Evolutionary conservation across 176 grass and related monocot genomes (phyloP), one percentile per base, ranked within the genome.

Genomic region (Rhynchospora breviuscula): DNA sequence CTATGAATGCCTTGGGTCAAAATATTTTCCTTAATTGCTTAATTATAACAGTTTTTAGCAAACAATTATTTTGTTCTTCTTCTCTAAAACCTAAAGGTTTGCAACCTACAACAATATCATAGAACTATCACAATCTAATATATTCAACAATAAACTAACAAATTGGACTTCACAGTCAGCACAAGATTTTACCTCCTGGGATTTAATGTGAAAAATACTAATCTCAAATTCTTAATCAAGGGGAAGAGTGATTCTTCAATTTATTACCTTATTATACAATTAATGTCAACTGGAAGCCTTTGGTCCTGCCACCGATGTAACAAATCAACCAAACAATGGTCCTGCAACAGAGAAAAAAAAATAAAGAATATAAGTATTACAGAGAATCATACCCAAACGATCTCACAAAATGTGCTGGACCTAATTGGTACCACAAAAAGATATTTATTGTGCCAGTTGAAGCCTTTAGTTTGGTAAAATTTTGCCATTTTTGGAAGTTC

Each of bases 261-360:
- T 81, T 31, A 77, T 52, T 51, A 91, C 95, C 92, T 98, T 93
- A 98, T 93, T 43, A 98, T 83, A 59, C 89, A 93, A 51, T 68
- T 88, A 22, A 98, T 91, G 78, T 94, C 82, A 11, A 98, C 82
- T 10, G 95, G 95, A 59, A 98, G 88, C 75, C 85, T 90, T 69
- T 89, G 89, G 81, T 94, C 92, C 35, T 91, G 90, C 92, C 95
- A 98, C 81, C 84, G 86, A 60, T 94, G 84, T 80, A 94, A 85
- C 75, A 98, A 66, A 73, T 98, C 95, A 6, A 93, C 90, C 84
- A 94, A 78, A 19, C 92, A 94, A 76, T 98, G 95, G 53, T 94
- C 92, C 95, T 98, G 54, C 40, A 89, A 51, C 58, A 46, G 10
- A 82, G 61, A 69, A 65, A 15, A 67, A 22, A 56, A 51, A 60